These are phyloP conservation scores for Yamadazyma epiphylla DNA, from an alignment of 1,139 yeast genomes.

Conservation along the genomic window DNA sequence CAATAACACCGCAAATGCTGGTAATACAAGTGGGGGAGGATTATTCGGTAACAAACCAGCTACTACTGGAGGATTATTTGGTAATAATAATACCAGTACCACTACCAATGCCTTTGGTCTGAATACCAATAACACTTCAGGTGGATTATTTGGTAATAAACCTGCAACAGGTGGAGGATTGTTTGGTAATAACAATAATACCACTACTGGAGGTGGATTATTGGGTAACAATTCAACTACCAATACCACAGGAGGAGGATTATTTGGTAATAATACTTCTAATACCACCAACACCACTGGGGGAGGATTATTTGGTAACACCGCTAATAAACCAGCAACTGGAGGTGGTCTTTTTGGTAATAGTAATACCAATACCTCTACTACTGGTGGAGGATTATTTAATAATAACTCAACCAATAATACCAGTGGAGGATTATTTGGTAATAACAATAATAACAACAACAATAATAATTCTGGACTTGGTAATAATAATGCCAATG, in stretches of 20 bases:
- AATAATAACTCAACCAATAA: conserved; percentile 16
- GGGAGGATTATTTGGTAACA: no score
- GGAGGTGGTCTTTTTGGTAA: conserved; percentile 18
- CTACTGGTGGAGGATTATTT: conserved; percentile 19
- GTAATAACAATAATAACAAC: conserved; percentile 11
- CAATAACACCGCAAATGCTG: conserved; percentile 11
- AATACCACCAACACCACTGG: conserved; percentile 4
- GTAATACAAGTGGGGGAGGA: conserved; percentile 24
- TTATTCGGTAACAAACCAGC: conserved; percentile 25
- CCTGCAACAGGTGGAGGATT: conserved; percentile 6
- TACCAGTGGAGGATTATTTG: conserved; percentile 18
- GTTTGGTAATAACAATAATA: conserved; percentile 7
- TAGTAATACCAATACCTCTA: conserved; percentile 7
- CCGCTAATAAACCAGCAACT: conserved; percentile 9
- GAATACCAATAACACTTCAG: conserved; percentile 8
- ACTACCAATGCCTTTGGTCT: conserved; percentile 13
- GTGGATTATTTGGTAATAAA: conserved; percentile 20
- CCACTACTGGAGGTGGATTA: conserved; percentile 6
- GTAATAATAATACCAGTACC: conserved; percentile 11
- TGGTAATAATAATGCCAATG: conserved; percentile 3
- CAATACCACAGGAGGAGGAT: conserved; percentile 3
- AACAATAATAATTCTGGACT: conserved; percentile 5
- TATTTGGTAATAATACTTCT: conserved; percentile 8
- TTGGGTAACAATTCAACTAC: conserved; percentile 16
- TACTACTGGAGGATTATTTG: conserved; percentile 26